Evolutionary conservation across 1,284 basidiomycete species (phyloP).

Genomic region (Porogramme epimiltina): DNA sequence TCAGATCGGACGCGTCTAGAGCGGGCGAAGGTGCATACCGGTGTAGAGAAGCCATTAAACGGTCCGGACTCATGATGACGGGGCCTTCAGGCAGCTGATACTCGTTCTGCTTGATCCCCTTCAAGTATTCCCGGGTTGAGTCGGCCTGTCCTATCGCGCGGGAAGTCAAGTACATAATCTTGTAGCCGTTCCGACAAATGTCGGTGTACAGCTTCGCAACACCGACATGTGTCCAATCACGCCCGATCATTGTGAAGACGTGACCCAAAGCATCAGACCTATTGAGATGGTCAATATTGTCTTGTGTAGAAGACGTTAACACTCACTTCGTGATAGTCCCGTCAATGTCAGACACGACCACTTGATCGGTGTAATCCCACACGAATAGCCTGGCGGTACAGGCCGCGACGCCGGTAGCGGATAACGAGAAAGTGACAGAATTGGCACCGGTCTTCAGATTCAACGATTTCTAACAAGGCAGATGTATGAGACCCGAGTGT

Average conservation of each 20-base stretch:
- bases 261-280: conserved; percentile 98
- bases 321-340: conserved; percentile 98
- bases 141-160: conserved; percentile 98
- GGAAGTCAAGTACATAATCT: conserved; percentile 97
- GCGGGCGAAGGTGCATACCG: conserved; percentile 53
- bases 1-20: not conserved
- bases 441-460: conserved; percentile 90
- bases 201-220: conserved; percentile 99
- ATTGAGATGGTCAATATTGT: conserved; percentile 9
- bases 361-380: conserved; percentile 89
- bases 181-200: conserved; percentile 95
- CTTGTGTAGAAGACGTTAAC: no score
- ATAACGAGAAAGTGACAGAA: conserved; percentile 92
- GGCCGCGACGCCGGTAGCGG: conserved; percentile 84
- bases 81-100: conserved; percentile 97
- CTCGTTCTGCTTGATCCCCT: conserved; percentile 93
- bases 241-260: conserved; percentile 97
- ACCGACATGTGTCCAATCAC: conserved; percentile 99
- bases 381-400: conserved; percentile 95
- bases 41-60: conserved; percentile 93
- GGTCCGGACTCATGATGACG: conserved; percentile 98
- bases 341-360: conserved; percentile 98
- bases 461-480: conserved; percentile 69
- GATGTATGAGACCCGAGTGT: not conserved
- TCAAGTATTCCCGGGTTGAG: conserved; percentile 94